These are phyloP conservation scores for Backusella tuberculispora DNA, from an alignment of 192 early-diverging fungal genomes.

Conservation along the genomic window DNA sequence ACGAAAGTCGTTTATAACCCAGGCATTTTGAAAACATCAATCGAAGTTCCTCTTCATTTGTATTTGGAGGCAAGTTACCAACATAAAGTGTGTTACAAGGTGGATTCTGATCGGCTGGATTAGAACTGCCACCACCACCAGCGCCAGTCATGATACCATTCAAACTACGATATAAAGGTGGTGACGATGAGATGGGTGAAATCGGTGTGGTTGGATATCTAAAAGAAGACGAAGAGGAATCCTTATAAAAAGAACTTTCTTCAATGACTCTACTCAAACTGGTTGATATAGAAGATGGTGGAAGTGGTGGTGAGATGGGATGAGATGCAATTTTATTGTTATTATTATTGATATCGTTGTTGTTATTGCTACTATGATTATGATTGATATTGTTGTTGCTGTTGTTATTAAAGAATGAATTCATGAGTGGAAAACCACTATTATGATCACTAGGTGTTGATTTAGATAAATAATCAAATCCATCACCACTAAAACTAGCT, in stretches of 20 bases:
- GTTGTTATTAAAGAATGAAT: constrained; percentile 13
- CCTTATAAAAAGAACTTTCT: neutral
- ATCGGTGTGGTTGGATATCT: constrained; percentile 2
- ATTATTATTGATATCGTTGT: neutral
- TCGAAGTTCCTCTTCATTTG: constrained; percentile 90
- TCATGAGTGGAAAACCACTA: constrained; percentile 7
- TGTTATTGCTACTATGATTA: constrained; percentile 8
- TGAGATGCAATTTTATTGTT: constrained; percentile 21
- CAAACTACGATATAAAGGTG: constrained; percentile 18
- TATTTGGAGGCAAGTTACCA: constrained; percentile 91
- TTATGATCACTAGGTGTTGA: constrained; percentile 20
- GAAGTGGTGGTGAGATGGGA: constrained; percentile 5
- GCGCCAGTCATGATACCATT: constrained; percentile 24
- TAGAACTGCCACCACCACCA: constrained; percentile 47
- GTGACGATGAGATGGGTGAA: neutral
- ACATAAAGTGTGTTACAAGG: constrained; percentile 99
- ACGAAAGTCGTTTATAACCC: constrained; percentile 94
- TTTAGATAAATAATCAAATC: constrained; percentile 25
- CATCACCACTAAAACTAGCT: constrained; percentile 7
- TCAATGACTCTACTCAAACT: constrained; percentile 19
- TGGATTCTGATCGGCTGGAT: constrained; percentile 91
- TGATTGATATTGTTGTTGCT: neutral
- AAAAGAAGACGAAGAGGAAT: neutral
- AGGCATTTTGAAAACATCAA: constrained; percentile 75
- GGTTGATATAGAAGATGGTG: neutral